Evolutionary conservation across 345 rosid species (phyloP), one percentile per base, ranked within the genome.

Genomic region (Triadica sebifera): DNA sequence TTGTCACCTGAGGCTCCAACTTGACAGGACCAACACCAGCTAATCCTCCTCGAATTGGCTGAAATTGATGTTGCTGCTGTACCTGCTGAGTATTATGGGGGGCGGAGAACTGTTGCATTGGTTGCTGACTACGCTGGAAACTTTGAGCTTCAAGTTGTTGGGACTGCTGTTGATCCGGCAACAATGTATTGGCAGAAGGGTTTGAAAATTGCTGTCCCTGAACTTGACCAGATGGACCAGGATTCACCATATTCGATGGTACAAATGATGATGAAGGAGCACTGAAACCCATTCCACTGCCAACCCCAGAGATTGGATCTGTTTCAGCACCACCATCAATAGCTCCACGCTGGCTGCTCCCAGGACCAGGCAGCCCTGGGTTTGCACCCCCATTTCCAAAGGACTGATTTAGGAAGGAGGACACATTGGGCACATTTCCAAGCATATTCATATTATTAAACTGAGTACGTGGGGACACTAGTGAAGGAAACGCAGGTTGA

Each of bases 331-430:
- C 96, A 13, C 85, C 46, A 75, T 90, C 97, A 43, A 90, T 84
- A 45, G 77, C 85, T 59, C 88, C 89, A 22, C 82, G 85, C 79
- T 86, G 93, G 71, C 77, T 84, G 70, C 81, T 85, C 47, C 86
- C 87, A 0, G 85, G 78, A 67, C 88, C 88, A 72, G 91, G 75
- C 64, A 87, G 78, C 72, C 81, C 85, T 0, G 90, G 75, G 71
- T 75, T 89, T 10, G 87, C 84, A 67, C 80, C 87, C 51, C 92
- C 91, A 86, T 91, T 93, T 66, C 89, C 98, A 84, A 87, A 88
- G 37, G 99, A 86, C 82, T 96, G 98, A 74, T 86, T 89, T 19
- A 89, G 88, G n/a, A 90, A 85, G 24, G 99, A 87, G 59, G 96
- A 86, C 17, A 82, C 89, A 81, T 90, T 93, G 69, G 93, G 87